Base-by-base conservation (phyloP, 1,139 yeast species). In the Candida sanyaensis region DNA sequence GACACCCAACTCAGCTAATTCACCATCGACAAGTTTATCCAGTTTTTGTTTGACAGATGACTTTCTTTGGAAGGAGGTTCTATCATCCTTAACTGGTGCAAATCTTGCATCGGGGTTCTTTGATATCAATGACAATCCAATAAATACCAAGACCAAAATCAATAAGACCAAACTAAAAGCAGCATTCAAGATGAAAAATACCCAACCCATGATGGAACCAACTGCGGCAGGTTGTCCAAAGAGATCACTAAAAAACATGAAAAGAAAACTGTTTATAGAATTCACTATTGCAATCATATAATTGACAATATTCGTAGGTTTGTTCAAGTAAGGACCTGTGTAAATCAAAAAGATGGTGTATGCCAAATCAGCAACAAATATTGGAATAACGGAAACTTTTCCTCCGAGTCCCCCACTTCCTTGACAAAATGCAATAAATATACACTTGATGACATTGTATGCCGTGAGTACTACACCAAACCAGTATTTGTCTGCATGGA, bases 91-190 rank as follows among this genome's bases (percentile, higher is more conserved):
- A 7, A 92, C 92, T 13, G 93, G 93, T 42, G 86, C 87, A 64
- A 87, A 88, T 64, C 89, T 81, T 9, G 89, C 83, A 68, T 88
- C 96, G 29, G 95, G 95, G 61, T 87, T 88, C 71, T 85, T 86
- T 17, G 89, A 81, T 50, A 83, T 66, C 1, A 86, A 54, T 30
- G 88, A 81, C 59, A 82, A 68, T 10, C 67, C 64, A 47, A 83
- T 77, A 56, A 84, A 81, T 0, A 79, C 79, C 51, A 87, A 72
- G 55, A 86, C 82, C 69, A 84, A 64, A 42, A 86, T 55, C 61
- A 88, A 73, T 49, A 88, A 69, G 44, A 86, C 73, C 52, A 86
- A 76, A 7, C 91, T 80, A 57, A 86, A 86, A 1, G 88, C 90
- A 2, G 93, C 95, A 65, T 88, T 88, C 63, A 87, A 64, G 48